Evolutionary conservation across 768 basidiomycete species (phyloP), one percentile per base, ranked within the genome.

Genomic region (Lyophyllum atratum): DNA sequence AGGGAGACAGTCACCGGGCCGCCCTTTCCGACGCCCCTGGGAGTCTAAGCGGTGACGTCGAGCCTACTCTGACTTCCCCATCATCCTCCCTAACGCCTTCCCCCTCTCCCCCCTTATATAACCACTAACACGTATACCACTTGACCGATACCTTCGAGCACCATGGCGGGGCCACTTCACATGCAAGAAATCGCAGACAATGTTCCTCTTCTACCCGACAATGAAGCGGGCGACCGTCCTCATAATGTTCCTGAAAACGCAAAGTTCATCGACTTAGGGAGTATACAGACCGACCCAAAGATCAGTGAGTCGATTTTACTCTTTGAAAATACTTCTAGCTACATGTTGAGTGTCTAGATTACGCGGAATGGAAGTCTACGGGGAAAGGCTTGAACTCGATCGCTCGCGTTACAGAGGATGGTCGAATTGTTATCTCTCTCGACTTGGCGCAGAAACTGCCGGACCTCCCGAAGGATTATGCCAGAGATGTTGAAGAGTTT

Each of bases 361-460:
- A 72, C 59, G 66, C 70, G 15, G 68, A 76, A 63, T 79, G 76
- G 64, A 66, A 68, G 7, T 67, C 75, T 4, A 58, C 68, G 40
- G 80, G 79, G 15, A 68, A 75, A 50, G 80, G 80, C 5, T 73
- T 83, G 14, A 55, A 69, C 2, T 80, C 81, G 2, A 61, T 68
- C 8, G 80, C 79, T 21, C 71, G 67, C 4, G 64, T 83, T 21
- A 69, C 74, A 11, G 55, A 67, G 17, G 81, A 83, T 53, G 82
- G 82, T 3, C 71, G 79, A 37, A 82, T 84, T 59, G 69, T 73
- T 28, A 61, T 83, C 15, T 74, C 73, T 5, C 68, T 84, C 15
- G 76, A 83, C 59, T 70, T 85, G 49, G 80, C 81, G 63, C 68
- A 79, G 49, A 66, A 72, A 10, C 67, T 84, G 3, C 82, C 82